Conservation (phyloP, 208 protist genomes). For the Jaenimonas drosophilae region DNA sequence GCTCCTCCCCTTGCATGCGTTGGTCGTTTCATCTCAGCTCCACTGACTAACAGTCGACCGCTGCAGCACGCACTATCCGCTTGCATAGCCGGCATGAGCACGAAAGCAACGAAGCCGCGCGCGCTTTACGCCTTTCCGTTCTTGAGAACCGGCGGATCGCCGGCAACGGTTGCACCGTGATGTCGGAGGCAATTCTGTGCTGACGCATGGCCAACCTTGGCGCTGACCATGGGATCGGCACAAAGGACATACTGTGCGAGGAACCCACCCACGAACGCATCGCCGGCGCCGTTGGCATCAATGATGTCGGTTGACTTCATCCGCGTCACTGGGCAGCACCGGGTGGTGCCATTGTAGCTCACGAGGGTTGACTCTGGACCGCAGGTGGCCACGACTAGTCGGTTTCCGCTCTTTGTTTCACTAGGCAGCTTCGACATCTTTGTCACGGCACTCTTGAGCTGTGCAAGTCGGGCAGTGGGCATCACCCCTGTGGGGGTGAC, state of each 20-base stretch:
- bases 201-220: constrained; percentile 63
- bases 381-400: constrained; percentile 91
- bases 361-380: constrained; percentile 85
- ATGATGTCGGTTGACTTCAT: constrained; percentile 87
- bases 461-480: constrained; percentile 4
- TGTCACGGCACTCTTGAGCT: constrained; percentile 55
- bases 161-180: constrained; percentile 72
- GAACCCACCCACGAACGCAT: constrained; percentile 97
- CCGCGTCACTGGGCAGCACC: constrained; percentile 21
- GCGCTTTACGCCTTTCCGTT: constrained; percentile 3
- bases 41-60: no score
- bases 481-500: neutral
- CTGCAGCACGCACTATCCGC: no score
- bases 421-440: constrained; percentile 55
- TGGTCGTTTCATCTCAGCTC: no score
- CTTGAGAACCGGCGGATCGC: constrained; percentile 24
- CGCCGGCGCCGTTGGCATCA: constrained; percentile 95
- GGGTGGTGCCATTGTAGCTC: constrained; percentile 21
- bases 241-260: constrained; percentile 63
- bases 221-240: constrained; percentile 31
- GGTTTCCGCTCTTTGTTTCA: constrained; percentile 31
- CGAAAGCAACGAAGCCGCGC: no score
- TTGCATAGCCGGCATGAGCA: no score
- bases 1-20: no score
- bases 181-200: constrained; percentile 85